Conservation (phyloP, 2,329 filamentous ascomycete genomes). For the Aureobasidium zeae region DNA sequence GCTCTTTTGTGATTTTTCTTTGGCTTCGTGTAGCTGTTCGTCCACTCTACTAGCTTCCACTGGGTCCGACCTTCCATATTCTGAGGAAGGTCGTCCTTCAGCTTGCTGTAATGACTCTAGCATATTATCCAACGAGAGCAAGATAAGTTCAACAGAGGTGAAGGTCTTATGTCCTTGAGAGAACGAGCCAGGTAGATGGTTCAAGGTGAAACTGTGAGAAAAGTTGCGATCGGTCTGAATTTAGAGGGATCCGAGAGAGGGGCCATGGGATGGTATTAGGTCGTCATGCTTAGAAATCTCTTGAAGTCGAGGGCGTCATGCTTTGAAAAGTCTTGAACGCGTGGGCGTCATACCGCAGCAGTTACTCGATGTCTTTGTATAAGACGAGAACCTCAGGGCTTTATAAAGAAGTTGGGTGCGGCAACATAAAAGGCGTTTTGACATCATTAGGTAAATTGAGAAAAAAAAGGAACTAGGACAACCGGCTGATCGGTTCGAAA, state of each 20-base stretch:
- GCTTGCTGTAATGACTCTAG: background rate
- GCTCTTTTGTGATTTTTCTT: conserved; percentile 3
- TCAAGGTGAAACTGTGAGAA: background rate
- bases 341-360: background rate
- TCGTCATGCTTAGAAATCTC: too few species aligned
- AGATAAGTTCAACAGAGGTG: too few species aligned
- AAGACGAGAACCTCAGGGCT: background rate
- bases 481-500: too few species aligned
- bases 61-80: conserved; percentile 4
- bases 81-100: background rate
- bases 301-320: too few species aligned
- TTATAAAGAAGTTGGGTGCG: conserved; percentile 11
- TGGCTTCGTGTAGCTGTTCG: conserved; percentile 6
- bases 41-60: conserved; percentile 7
- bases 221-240: background rate
- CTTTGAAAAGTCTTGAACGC: background rate
- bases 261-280: too few species aligned
- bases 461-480: conserved; percentile 1
- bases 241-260: background rate
- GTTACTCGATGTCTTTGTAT: conserved; percentile 11
- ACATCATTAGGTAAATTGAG: conserved; percentile 16
- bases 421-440: conserved; percentile 12
- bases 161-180: too few species aligned
- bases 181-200: too few species aligned
- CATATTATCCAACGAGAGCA: conserved; percentile 2